Conservation (phyloP, 257 asterid genomes). For the Euphrasia confusa region DNA sequence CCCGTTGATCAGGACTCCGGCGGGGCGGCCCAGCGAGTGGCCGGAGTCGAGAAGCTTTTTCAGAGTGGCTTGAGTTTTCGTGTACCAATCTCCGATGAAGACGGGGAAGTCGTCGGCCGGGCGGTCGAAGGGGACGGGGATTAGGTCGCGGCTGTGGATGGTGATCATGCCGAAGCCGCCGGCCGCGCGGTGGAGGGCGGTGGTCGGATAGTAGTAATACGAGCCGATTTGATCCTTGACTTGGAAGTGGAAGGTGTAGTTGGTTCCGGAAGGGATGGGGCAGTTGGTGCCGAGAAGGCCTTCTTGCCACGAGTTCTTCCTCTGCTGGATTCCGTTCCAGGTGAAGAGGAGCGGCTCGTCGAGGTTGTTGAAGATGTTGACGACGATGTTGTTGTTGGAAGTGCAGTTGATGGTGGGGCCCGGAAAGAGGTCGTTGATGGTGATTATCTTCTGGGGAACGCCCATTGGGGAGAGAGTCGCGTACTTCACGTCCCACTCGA, state of each 20-base stretch:
- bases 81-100: slow-evolving; percentile 66
- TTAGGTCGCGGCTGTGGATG: slow-evolving; percentile 46
- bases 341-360: slow-evolving; percentile 58
- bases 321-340: slow-evolving; percentile 63
- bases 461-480: slow-evolving; percentile 57
- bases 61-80: slow-evolving; percentile 35
- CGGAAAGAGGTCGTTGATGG: slow-evolving; percentile 57
- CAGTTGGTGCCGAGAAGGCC: slow-evolving; percentile 54
- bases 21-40: slow-evolving; percentile 34
- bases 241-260: slow-evolving; percentile 51
- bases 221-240: slow-evolving; percentile 71
- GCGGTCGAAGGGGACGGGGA: slow-evolving; percentile 51
- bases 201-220: slow-evolving; percentile 54
- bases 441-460: slow-evolving; percentile 52
- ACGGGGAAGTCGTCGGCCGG: slow-evolving; percentile 44
- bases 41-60: slow-evolving; percentile 40
- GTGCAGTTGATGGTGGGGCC: slow-evolving; percentile 68
- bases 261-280: slow-evolving; percentile 52
- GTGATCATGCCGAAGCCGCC: slow-evolving; percentile 51
- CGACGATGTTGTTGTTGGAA: slow-evolving; percentile 60
- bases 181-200: slow-evolving; percentile 49
- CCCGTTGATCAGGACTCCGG: slow-evolving; percentile 53
- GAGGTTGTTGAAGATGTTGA: slow-evolving; percentile 53
- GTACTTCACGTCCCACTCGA: slow-evolving; percentile 50
- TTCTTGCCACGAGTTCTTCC: slow-evolving; percentile 73